Evolutionary conservation across 768 basidiomycete species (phyloP).

Genomic region (Suillus discolor): DNA sequence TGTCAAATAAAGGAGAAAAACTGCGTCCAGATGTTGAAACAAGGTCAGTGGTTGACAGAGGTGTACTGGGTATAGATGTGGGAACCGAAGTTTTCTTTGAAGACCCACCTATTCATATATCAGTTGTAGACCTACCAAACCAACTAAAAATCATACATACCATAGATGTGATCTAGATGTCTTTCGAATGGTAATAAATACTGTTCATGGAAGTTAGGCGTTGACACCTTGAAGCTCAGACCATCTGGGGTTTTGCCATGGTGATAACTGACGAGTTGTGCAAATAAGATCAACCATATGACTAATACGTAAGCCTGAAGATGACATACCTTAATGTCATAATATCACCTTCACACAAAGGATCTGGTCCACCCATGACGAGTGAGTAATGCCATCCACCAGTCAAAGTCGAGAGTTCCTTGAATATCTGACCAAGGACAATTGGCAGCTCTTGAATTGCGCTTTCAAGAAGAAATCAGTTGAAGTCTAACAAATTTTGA

Average conservation of each 20-base stretch:
- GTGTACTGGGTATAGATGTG: neutral
- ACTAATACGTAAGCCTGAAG: too few species aligned
- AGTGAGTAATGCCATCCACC: neutral
- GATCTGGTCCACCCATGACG: neutral
- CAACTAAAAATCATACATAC: neutral
- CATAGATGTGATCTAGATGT: neutral
- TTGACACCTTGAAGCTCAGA: neutral
- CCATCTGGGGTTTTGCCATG: neutral
- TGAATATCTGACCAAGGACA: neutral
- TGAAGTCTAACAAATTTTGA: neutral
- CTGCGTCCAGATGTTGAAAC: neutral
- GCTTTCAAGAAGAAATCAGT: neutral
- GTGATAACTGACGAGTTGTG: neutral
- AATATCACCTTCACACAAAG: neutral
- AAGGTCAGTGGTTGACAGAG: neutral
- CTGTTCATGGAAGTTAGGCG: neutral
- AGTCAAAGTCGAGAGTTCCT: neutral
- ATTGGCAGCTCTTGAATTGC: neutral
- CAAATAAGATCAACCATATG: neutral
- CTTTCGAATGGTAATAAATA: neutral
- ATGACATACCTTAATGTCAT: neutral
- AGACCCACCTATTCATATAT: neutral
- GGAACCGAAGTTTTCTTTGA: neutral
- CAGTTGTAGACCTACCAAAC: neutral
- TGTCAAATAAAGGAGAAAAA: neutral